Conservation (phyloP, 441 rosid species). For the Theobroma grandiflorum region DNA sequence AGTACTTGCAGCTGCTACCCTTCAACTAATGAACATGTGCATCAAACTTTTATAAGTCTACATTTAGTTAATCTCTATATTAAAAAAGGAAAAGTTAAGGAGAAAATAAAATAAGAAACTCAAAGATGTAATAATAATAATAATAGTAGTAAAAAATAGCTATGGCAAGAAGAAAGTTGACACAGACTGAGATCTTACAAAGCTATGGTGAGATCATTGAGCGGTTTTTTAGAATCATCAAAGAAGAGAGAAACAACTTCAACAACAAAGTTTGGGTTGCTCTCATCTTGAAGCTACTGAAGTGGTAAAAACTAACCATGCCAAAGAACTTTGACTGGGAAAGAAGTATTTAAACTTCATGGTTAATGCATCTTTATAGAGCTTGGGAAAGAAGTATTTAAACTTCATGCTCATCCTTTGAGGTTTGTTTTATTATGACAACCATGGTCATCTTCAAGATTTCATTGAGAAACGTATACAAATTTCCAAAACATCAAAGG, state of each 20-base stretch:
- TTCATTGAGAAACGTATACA: not conserved
- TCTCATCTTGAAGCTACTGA: slow-evolving; percentile 93
- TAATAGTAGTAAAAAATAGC: not conserved
- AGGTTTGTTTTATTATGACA: no score
- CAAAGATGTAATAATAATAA: not conserved
- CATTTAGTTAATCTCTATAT: slow-evolving; percentile 69
- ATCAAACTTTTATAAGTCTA: slow-evolving; percentile 86
- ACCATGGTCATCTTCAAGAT: no score
- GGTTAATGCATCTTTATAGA: slow-evolving; percentile 2
- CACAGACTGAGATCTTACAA: slow-evolving; percentile 52
- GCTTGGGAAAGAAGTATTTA: no score
- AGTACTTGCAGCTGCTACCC: slow-evolving; percentile 97
- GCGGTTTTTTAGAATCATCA: slow-evolving; percentile 87
- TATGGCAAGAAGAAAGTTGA: not conserved
- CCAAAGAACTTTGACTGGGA: not conserved
- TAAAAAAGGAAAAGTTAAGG: not conserved
- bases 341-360: not conserved
- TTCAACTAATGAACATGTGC: slow-evolving; percentile 93
- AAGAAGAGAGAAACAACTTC: slow-evolving; percentile 92
- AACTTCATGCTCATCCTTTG: no score
- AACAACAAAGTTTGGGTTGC: slow-evolving; percentile 91
- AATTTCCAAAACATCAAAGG: slow-evolving; percentile 3
- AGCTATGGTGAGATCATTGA: slow-evolving; percentile 77
- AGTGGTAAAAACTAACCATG: slow-evolving; percentile 64
- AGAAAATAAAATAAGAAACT: not conserved